Conservation (phyloP, 805 yeast genomes). For the Lipomyces mesembrius region DNA sequence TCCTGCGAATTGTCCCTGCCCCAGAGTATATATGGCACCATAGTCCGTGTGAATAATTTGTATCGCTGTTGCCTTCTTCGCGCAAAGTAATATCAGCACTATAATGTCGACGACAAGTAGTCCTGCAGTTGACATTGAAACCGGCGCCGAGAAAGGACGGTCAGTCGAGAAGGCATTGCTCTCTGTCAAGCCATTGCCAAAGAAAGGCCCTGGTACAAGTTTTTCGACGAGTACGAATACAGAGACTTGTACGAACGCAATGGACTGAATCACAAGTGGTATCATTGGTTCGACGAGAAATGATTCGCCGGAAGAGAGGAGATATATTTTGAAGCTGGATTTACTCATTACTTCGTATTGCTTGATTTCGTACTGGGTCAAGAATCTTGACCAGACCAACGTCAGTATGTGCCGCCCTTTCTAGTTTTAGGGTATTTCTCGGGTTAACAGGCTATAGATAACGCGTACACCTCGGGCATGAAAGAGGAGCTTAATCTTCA, state of each 20-base stretch:
- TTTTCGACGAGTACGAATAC: constrained; percentile 36
- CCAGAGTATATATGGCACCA: too few species aligned
- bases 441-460: constrained; percentile 40
- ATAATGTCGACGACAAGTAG: too few species aligned
- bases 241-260: constrained; percentile 27
- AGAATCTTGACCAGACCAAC: constrained; percentile 65
- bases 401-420: constrained; percentile 42
- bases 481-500: constrained; percentile 57
- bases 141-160: constrained; percentile 43
- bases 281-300: constrained; percentile 57
- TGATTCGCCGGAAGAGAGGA: constrained; percentile 55
- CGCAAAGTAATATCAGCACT: too few species aligned
- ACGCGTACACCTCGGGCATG: constrained; percentile 72
- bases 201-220: constrained; percentile 28
- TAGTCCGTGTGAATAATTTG: too few species aligned
- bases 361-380: constrained; percentile 69
- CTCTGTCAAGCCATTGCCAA: constrained; percentile 21
- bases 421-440: background rate
- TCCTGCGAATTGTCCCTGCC: too few species aligned
- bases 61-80: too few species aligned
- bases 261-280: constrained; percentile 29
- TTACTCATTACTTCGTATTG: constrained; percentile 59
- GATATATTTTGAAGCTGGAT: constrained; percentile 59
- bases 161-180: constrained; percentile 10
- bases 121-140: too few species aligned